These are phyloP conservation scores for Hexamita inflata DNA, from an alignment of 208 protist genomes.

Conservation along the genomic window DNA sequence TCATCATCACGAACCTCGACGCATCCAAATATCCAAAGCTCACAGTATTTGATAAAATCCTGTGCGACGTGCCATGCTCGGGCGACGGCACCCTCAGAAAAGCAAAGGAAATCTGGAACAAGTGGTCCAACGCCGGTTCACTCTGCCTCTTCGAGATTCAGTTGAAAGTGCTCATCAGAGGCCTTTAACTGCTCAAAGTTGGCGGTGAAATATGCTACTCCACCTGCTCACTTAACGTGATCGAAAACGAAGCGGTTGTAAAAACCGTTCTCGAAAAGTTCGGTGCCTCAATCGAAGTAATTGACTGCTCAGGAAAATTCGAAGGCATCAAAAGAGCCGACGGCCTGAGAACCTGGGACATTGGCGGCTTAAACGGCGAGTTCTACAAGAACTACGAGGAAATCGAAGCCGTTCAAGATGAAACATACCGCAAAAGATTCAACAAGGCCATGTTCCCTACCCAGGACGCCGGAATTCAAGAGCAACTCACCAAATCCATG, in stretches of 20 bases:
- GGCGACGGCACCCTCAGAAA: conserved; percentile 90
- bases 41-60: conserved; percentile 59
- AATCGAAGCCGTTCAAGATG: background rate
- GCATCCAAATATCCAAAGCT: conserved; percentile 22
- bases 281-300: background rate
- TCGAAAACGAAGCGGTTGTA: conserved; percentile 93
- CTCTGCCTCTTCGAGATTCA: conserved; percentile 68
- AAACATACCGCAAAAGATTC: background rate
- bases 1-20: conserved; percentile 30
- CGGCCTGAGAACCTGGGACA: background rate
- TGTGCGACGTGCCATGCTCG: conserved; percentile 94
- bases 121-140: conserved; percentile 68
- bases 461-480: background rate
- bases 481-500: background rate
- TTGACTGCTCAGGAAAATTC: background rate
- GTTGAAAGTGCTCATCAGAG: conserved; percentile 79
- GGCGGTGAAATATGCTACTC: conserved; percentile 93
- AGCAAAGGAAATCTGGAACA: conserved; percentile 79
- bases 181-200: conserved; percentile 76
- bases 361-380: background rate
- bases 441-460: background rate
- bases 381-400: background rate
- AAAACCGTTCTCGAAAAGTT: background rate
- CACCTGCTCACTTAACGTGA: conserved; percentile 81
- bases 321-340: background rate